Evolutionary conservation across 2,329 filamentous ascomycete genomes (phyloP).

Genomic region (Trematosphaeria pertusa): DNA sequence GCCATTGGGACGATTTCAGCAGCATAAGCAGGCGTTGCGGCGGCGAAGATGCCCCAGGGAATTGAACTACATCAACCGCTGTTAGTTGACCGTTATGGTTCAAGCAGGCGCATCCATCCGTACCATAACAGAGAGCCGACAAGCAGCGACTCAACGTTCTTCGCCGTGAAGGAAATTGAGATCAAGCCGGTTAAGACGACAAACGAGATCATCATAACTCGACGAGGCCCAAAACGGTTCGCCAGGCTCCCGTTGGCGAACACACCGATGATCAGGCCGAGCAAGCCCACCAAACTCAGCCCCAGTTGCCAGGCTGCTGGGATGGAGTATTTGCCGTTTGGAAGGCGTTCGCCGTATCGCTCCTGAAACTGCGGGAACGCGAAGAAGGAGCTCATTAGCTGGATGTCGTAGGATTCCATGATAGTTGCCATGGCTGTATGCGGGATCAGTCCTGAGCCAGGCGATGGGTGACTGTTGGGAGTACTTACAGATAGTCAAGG

Average conservation of each 20-base stretch:
- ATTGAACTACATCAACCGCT: conserved; percentile 30
- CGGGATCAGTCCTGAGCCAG: background rate
- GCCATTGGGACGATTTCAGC: conserved; percentile 69
- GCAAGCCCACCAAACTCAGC: conserved; percentile 3
- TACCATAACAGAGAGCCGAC: conserved; percentile 59
- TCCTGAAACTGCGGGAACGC: conserved; percentile 49
- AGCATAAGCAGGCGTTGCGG: conserved; percentile 49
- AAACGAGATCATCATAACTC: conserved; percentile 16
- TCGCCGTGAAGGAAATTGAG: conserved; percentile 11
- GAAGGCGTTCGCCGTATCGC: conserved; percentile 43
- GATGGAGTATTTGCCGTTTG: conserved; percentile 43
- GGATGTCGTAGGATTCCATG: conserved; percentile 87
- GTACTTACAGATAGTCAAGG: conserved; percentile 71
- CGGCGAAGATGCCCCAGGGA: conserved; percentile 49
- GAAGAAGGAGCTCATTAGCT: conserved; percentile 77
- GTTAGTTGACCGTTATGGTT: too few species aligned
- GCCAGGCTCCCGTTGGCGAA: conserved; percentile 48
- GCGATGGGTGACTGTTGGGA: too few species aligned
- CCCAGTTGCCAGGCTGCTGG: conserved; percentile 49
- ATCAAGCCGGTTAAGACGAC: conserved; percentile 13
- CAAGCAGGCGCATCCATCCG: too few species aligned
- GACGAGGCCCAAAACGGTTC: conserved; percentile 43
- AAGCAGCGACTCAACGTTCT: conserved; percentile 60
- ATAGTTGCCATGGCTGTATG: conserved; percentile 73
- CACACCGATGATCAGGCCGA: conserved; percentile 43